Conservation (phyloP, 805 yeast genomes). For the Pichia sporocuriosa region DNA sequence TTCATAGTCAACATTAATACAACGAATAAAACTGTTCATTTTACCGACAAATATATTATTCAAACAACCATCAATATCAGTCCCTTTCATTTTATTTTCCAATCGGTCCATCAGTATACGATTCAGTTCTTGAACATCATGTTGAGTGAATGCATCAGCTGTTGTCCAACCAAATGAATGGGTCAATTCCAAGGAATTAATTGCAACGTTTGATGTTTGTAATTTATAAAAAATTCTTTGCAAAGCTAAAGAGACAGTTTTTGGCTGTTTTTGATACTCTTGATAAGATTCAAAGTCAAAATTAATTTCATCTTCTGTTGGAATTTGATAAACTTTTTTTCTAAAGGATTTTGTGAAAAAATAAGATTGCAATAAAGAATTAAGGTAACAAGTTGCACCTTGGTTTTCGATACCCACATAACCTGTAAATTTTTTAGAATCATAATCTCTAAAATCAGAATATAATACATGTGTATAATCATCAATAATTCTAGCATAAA, state of each 20-base stretch:
- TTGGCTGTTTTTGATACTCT: slow-evolving; percentile 29
- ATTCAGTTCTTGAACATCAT: slow-evolving; percentile 94
- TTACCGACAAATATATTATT: slow-evolving; percentile 89
- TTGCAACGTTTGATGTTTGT: slow-evolving; percentile 64
- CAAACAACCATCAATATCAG: slow-evolving; percentile 66
- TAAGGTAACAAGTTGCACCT: slow-evolving; percentile 97
- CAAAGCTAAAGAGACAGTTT: slow-evolving; percentile 71
- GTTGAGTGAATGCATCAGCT: slow-evolving; percentile 93
- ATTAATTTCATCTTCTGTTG: slow-evolving; percentile 53
- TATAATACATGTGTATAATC: slow-evolving; percentile 94
- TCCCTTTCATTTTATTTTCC: slow-evolving; percentile 86
- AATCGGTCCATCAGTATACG: slow-evolving; percentile 92
- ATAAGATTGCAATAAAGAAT: slow-evolving; percentile 85
- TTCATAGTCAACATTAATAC: slow-evolving; percentile 90
- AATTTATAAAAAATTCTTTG: slow-evolving; percentile 83
- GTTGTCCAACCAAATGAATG: slow-evolving; percentile 96
- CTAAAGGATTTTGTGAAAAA: slow-evolving; percentile 80
- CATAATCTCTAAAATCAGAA: slow-evolving; percentile 80
- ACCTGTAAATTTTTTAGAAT: slow-evolving; percentile 83
- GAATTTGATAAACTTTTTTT: slow-evolving; percentile 81
- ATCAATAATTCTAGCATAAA: slow-evolving; percentile 65
- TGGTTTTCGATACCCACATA: slow-evolving; percentile 91
- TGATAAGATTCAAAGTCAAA: slow-evolving; percentile 28
- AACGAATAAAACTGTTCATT: slow-evolving; percentile 91
- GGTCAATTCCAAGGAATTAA: slow-evolving; percentile 82